Evolutionary conservation across 176 grass and related monocot species (phyloP).

Genomic region (Phoenix roebelenii): DNA sequence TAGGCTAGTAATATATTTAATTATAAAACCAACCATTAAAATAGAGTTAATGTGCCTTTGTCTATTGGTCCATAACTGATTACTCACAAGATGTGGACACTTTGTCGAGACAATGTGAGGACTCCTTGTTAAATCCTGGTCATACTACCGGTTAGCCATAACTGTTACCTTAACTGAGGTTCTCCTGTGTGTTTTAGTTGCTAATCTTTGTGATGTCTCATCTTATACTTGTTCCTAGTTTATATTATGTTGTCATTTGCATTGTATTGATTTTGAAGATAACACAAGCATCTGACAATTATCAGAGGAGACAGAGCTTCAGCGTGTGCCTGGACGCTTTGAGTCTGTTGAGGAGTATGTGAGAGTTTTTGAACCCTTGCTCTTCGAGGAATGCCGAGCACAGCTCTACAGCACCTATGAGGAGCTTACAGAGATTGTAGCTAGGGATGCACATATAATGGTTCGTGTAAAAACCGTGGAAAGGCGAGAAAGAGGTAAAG

Average conservation of each 20-base stretch:
- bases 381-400: constrained; percentile 99
- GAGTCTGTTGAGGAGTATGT: constrained; percentile 89
- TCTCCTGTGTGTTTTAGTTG: too few relatives aligned
- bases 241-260: neutral
- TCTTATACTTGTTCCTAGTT: too few relatives aligned
- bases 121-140: too few relatives aligned
- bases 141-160: too few relatives aligned
- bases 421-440: constrained; percentile 64
- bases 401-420: constrained; percentile 92
- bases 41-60: too few relatives aligned
- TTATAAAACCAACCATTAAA: too few relatives aligned
- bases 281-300: constrained; percentile 16
- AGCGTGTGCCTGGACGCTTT: constrained; percentile 89
- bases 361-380: constrained; percentile 93
- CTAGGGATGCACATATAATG: constrained; percentile 70
- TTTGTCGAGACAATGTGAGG: too few relatives aligned
- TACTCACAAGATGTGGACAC: too few relatives aligned
- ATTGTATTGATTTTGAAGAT: neutral
- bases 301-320: constrained; percentile 87
- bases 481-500: constrained; percentile 84
- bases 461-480: constrained; percentile 77
- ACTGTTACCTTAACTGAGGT: too few relatives aligned
- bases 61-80: too few relatives aligned
- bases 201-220: too few relatives aligned
- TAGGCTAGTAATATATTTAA: too few relatives aligned